Percentiles rank a stretch among this genome's conserved stretches.
phyloP scores from a whole-genome alignment of 495 filamentous ascomycete genomes.

The Collariella sp. region DNA sequence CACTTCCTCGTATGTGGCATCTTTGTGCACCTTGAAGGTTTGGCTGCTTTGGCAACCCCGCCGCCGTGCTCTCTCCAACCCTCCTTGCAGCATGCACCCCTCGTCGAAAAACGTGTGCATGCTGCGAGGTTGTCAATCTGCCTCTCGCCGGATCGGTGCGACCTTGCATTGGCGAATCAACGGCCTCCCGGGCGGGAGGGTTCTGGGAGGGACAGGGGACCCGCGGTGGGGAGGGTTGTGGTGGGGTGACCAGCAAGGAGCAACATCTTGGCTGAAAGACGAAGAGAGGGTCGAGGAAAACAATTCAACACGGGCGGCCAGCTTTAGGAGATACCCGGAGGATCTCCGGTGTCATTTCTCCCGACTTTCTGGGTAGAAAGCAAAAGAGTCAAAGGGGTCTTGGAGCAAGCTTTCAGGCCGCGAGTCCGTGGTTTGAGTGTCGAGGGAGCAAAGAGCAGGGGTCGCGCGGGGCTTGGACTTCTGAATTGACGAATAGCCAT shows the following conservation, averaged over 20 bases:
- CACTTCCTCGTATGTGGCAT: neutral
- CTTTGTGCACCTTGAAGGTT: conserved; percentile 21
- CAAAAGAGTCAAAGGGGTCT: too few relatives aligned
- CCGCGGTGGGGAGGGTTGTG: too few relatives aligned
- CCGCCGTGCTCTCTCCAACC: neutral
- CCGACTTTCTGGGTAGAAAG: too few relatives aligned
- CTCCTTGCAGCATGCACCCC: conserved; percentile 6
- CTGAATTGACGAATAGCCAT: conserved; percentile 11
- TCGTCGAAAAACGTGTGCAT: conserved; percentile 26
- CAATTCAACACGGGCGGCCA: too few relatives aligned
- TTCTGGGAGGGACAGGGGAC: neutral
- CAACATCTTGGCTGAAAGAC: too few relatives aligned
- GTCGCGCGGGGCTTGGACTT: neutral
- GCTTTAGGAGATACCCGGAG: too few relatives aligned
- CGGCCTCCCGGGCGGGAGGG: conserved; percentile 13
- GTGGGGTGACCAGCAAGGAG: too few relatives aligned
- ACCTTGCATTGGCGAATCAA: conserved; percentile 23
- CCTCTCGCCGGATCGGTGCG: conserved; percentile 7
- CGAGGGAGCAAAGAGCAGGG: neutral
- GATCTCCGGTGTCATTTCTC: too few relatives aligned
- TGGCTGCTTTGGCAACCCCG: neutral
- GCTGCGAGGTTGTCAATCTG: conserved; percentile 30
- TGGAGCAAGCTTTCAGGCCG: too few relatives aligned
- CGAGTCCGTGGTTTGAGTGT: too few relatives aligned
- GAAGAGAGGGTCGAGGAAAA: too few relatives aligned